Base-by-base conservation (phyloP, 768 basidiomycete genomes). In the Psilocybe cyanescens region DNA sequence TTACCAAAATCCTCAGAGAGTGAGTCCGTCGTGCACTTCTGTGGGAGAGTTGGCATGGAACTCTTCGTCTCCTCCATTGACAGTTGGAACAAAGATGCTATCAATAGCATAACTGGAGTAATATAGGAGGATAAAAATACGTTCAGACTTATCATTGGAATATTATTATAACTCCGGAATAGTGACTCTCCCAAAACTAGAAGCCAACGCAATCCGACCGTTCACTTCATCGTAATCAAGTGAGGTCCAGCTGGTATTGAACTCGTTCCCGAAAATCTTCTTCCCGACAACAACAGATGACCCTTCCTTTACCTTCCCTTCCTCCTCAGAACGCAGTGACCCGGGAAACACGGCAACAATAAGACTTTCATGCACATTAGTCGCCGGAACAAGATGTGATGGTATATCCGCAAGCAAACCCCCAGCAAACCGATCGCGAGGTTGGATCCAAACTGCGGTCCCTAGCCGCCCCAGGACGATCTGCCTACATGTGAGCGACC, bases 391-490 rank as follows among this genome's bases (percentile, higher is more conserved):
- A n/a, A 65, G 53, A 30, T 69, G 70, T 66, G 64, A 56, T 6
- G 69, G 70, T 8, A 63, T 57, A 39, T 67, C 71, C 24, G 68
- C 62, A 61, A 81, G 63, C 60, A 80, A 72, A 30, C 81, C 83
- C 1, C 65, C 75, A 3, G 67, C 67, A 7, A 78, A 75, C 61
- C 76, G 78, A 64, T 81, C 81, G 59, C 72, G 79, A 28, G 89
- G 88, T 58, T 83, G 81, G 24, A 89, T 78, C 87, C 88, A 90
- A 7, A 83, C 75, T 2, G 87, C 87, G 0, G 87, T 87, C 5
- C 86, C 86, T 61, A 79, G 73, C 8, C 74, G 68, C 1, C 88
- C 87, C 31, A 89, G 76, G 16, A 79, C 71, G 59, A 90, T 78
- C 61, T 80, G 75, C 11, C 79, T 78, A 64, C 86, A 89, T 35